Base-by-base conservation (phyloP, 1,284 basidiomycete genomes). In the Melampsora medusae region DNA sequence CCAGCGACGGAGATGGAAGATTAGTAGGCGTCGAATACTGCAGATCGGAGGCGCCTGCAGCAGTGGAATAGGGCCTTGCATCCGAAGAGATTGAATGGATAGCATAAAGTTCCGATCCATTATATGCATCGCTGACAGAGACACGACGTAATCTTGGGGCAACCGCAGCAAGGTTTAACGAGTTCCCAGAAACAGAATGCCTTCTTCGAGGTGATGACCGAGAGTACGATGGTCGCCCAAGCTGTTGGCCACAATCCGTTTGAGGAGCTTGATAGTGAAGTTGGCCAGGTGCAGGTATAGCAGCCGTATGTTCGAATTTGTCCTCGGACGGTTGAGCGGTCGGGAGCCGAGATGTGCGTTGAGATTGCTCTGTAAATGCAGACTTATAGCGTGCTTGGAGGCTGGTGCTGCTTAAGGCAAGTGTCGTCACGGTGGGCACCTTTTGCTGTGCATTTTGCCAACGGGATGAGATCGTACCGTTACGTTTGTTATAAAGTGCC, bases 291-390 rank as follows among this genome's bases (percentile, higher is more conserved):
- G 16, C 6, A 10, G 35, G 61, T 1, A 10, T 25, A 64, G n/a
- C n/a, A 22, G n/a, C 17, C 9, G 6, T n/a, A 22, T n/a, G 28
- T 9, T 28, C 12, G 53, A 4, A n/a, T 22, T 74, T 46, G 80
- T 80, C 35, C 80, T 81, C 53, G 42, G 42, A 42, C 81, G 81
- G 61, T 81, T 81, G 75, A 80, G 81, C 68, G 81, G 81, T 74
- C 79, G 80, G 35, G 77, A 82, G 66, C 60, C 71, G 56, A 78
- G 78, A 19, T 82, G 82, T 76, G 80, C 79, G n/a, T 80, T 82
- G 75, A 77, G 81, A 46, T 68, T 78, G 25, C 12, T 65, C 48
- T 33, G 48, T 38, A 56, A 75, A 75, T n/a, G 73, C 66, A 61
- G 73, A 61, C 31, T 75, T 67, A 31, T 67, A 68, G 10, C 66